Base-by-base conservation (phyloP, 2,329 filamentous ascomycete species). In the Mycocentrospora acerina region DNA sequence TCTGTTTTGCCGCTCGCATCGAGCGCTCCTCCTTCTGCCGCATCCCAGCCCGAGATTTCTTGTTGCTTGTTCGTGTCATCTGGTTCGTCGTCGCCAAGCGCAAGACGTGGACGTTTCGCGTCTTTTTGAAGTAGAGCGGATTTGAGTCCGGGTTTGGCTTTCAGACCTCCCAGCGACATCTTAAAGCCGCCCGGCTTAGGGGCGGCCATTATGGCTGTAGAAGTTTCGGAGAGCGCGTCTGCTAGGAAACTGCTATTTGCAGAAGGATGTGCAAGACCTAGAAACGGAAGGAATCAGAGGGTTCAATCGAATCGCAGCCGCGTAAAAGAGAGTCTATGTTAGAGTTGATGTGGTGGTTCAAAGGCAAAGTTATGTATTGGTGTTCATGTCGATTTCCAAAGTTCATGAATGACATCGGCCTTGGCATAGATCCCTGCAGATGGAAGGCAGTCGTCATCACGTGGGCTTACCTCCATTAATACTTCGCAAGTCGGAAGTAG, bases 41-140 rank as follows among this genome's bases (percentile, higher is more conserved):
- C 67, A 59, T 81, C 77, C 56, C 79, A 82, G 18, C 77, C 77
- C 5, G 74, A 73, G 16, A 81, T 77, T 51, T 79, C 60, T 27
- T 60, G 53, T 22, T 53, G 43, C 24, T 48, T 48, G 24, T 46
- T 49, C 14, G 48, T 42, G 24, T 62, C 56, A 10, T 62, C 60
- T 1, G 50, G 53, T 33, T 64, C 60, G 28, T 64, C 62, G 26
- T 62, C 62, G 37, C 50, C 60, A 19, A 63, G 59, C 8, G 51
- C 47, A 5, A 59, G 50, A 19, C 57, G 59, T 4, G 52, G 46
- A 12, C 55, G 51, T 42, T 66, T 65, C 6, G 35, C 35, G n/a
- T 48, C 48, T 24, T 52, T 53, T 32, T 51, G 44, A 8, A 31
- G 27, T 3, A 34, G 30, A 7, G 46, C 22, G 7, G 47, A 42